phyloP scores from a whole-genome alignment of 2,329 filamentous ascomycete species.

The Xenosphaeropsis pyriputrescens region DNA sequence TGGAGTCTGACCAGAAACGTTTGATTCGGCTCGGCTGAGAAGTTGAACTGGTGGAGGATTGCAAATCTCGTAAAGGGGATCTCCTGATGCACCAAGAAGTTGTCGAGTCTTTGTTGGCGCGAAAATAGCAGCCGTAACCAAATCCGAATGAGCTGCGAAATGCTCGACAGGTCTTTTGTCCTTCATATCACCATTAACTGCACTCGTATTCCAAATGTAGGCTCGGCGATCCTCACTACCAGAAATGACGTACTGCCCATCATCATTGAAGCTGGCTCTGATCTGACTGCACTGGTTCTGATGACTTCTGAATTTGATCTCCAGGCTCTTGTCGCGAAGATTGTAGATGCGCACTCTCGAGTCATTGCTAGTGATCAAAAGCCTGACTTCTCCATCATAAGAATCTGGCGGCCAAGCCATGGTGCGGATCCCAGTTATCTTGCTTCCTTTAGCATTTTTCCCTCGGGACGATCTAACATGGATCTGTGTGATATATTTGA shows the following conservation, averaged over 20 bases:
- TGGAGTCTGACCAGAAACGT: conserved; percentile 26
- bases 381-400: conserved; percentile 54
- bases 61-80: conserved; percentile 92
- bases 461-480: conserved; percentile 88
- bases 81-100: conserved; percentile 60
- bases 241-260: conserved; percentile 74
- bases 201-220: conserved; percentile 73
- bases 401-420: conserved; percentile 41
- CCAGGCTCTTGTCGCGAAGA: conserved; percentile 67
- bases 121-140: conserved; percentile 80
- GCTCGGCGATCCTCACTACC: conserved; percentile 84
- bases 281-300: conserved; percentile 88
- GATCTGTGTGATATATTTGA: conserved; percentile 73
- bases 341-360: conserved; percentile 85
- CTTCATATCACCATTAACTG: conserved; percentile 35
- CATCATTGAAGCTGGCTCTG: conserved; percentile 75
- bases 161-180: conserved; percentile 76
- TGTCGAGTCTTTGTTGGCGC: conserved; percentile 68
- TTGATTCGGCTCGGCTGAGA: conserved; percentile 55
- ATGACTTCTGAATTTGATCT: conserved; percentile 83
- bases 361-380: conserved; percentile 90
- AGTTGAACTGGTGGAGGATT: conserved; percentile 85
- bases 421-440: conserved; percentile 88
- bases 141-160: conserved; percentile 79
- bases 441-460: conserved; percentile 90